These are phyloP conservation scores for Clonostachys sp. DNA, from an alignment of 2,329 filamentous ascomycete species.

Conservation along the genomic window DNA sequence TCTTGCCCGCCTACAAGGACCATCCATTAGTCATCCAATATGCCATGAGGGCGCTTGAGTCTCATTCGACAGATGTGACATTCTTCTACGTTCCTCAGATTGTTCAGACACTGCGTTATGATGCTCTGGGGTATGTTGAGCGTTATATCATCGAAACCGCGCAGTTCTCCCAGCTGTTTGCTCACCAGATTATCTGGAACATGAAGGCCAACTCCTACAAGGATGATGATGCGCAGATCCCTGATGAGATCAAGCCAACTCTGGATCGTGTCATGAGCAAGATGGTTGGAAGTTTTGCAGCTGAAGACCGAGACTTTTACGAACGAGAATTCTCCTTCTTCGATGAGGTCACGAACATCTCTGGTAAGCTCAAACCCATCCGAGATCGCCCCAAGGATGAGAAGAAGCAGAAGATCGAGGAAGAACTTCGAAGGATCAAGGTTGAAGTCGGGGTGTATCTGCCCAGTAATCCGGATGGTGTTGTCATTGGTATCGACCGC, in stretches of 20 bases:
- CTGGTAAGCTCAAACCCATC: constrained; percentile 88
- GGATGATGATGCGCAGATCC: constrained; percentile 86
- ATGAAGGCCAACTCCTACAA: constrained; percentile 99
- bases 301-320: constrained; percentile 78
- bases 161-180: constrained; percentile 95
- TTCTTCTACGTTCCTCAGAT: constrained; percentile 99
- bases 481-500: constrained; percentile 95
- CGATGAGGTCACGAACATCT: constrained; percentile 91
- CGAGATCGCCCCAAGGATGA: constrained; percentile 91
- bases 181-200: constrained; percentile 99
- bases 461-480: constrained; percentile 92
- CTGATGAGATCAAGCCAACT: constrained; percentile 88
- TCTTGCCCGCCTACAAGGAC: constrained; percentile 84
- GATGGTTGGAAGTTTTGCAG: constrained; percentile 77
- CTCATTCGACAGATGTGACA: constrained; percentile 91
- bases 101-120: constrained; percentile 90
- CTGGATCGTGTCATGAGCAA: constrained; percentile 85
- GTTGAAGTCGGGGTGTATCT: constrained; percentile 97
- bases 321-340: constrained; percentile 98
- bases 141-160: constrained; percentile 96
- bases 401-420: constrained; percentile 99
- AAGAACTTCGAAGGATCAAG: constrained; percentile 94
- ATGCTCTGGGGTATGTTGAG: constrained; percentile 89
- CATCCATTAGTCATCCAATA: constrained; percentile 95
- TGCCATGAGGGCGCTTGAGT: constrained; percentile 90